These are phyloP conservation scores for Nicotiana rustica DNA, from an alignment of 305 asterid genomes.

Conservation along the genomic window DNA sequence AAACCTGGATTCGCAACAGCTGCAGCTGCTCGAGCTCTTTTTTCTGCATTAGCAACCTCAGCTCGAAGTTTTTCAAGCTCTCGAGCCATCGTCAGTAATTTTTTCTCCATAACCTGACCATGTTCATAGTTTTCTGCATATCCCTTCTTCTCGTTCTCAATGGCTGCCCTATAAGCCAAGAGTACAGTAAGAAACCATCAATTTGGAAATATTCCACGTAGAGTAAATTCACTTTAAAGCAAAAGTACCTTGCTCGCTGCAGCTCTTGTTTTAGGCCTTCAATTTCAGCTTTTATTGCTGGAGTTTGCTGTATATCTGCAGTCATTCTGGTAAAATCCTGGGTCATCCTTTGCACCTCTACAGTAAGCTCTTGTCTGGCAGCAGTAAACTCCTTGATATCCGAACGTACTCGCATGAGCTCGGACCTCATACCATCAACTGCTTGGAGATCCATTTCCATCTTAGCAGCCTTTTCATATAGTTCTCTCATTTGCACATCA, in stretches of 20 bases:
- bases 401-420: slow-evolving; percentile 79
- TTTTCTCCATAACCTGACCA: slow-evolving; percentile 90
- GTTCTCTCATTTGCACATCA: slow-evolving; percentile 73
- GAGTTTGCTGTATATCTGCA: slow-evolving; percentile 80
- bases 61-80: slow-evolving; percentile 97
- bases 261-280: slow-evolving; percentile 73
- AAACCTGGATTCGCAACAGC: slow-evolving; percentile 75
- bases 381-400: slow-evolving; percentile 85
- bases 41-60: slow-evolving; percentile 90
- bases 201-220: slow-evolving; percentile 16
- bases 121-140: slow-evolving; percentile 90
- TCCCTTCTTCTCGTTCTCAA: slow-evolving; percentile 89
- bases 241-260: slow-evolving; percentile 76
- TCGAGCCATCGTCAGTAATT: slow-evolving; percentile 79
- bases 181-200: slow-evolving; percentile 23
- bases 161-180: slow-evolving; percentile 70
- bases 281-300: slow-evolving; percentile 76
- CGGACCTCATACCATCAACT: slow-evolving; percentile 75
- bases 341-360: slow-evolving; percentile 83
- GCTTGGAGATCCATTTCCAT: slow-evolving; percentile 78
- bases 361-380: slow-evolving; percentile 73
- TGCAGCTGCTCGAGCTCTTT: slow-evolving; percentile 72
- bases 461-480: slow-evolving; percentile 77
- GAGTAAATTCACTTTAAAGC: not conserved
- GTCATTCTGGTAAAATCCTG: slow-evolving; percentile 84